phyloP scores from a whole-genome alignment of 2,329 filamentous ascomycete species.

The Ceratocystis eucalypticola region DNA sequence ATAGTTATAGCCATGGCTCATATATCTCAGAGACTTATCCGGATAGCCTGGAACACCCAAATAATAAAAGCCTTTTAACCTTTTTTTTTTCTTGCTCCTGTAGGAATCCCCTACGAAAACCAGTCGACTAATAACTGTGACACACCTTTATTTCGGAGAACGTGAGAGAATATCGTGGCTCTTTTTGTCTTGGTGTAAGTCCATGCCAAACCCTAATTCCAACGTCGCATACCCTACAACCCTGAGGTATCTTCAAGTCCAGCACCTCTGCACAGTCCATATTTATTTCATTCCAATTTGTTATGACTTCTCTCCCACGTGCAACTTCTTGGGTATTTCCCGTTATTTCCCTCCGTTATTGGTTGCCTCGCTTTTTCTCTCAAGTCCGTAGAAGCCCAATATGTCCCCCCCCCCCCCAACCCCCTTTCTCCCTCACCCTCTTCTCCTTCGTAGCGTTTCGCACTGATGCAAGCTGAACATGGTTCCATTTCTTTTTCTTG shows the following conservation, averaged over 20 bases:
- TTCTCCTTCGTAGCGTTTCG: background rate
- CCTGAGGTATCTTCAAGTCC: background rate
- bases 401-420: background rate
- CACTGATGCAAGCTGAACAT: conserved; percentile 8
- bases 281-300: too few relatives aligned
- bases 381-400: background rate
- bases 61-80: background rate
- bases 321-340: background rate
- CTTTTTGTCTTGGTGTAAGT: background rate
- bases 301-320: background rate
- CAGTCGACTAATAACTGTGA: too few relatives aligned
- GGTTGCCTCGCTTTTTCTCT: background rate
- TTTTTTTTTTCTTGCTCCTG: too few relatives aligned
- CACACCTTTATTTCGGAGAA: background rate
- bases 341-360: background rate
- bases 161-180: background rate
- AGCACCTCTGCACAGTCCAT: background rate
- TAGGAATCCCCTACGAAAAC: too few relatives aligned
- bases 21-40: background rate
- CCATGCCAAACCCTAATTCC: background rate
- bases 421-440: background rate
- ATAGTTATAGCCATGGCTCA: background rate
- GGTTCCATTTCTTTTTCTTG: conserved; percentile 4
- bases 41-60: background rate
- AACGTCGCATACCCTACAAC: background rate